A percentile compares a stretch with the other conserved stretches of the same genome.
These are phyloP conservation scores for Trichoderma brevicompactum DNA, from an alignment of 2,329 filamentous ascomycete genomes.

Conservation along the genomic window DNA sequence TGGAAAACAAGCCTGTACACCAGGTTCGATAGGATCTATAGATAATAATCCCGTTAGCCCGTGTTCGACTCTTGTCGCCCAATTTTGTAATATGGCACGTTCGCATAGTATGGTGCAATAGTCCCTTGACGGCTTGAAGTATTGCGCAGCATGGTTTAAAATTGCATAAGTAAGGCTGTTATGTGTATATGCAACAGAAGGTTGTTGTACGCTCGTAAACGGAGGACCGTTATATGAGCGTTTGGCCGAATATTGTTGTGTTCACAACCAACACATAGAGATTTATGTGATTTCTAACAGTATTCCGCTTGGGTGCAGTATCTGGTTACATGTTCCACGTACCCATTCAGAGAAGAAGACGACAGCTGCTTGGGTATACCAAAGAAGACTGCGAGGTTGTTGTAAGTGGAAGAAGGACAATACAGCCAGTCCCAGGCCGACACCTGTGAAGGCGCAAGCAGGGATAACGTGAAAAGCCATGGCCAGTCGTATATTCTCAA, in stretches of 20 bases:
- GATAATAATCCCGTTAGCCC: neutral
- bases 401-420: conserved; percentile 5
- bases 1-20: conserved; percentile 33
- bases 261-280: neutral
- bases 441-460: conserved; percentile 8
- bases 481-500: neutral
- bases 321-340: neutral
- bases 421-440: neutral
- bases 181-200: too few relatives aligned
- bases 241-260: neutral
- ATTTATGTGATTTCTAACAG: neutral
- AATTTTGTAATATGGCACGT: neutral
- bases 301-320: neutral
- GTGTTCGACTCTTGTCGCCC: neutral
- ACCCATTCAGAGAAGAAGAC: conserved; percentile 15
- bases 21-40: conserved; percentile 18
- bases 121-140: neutral
- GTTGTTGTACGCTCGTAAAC: too few relatives aligned
- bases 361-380: conserved; percentile 3
- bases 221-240: too few relatives aligned
- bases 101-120: neutral
- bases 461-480: conserved; percentile 19
- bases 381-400: conserved; percentile 9
- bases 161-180: neutral
- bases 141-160: neutral